Percentiles rank a stretch among this genome's conserved stretches.
These are phyloP conservation scores for Candida germanica DNA, from an alignment of 805 yeast genomes.

Conservation along the genomic window DNA sequence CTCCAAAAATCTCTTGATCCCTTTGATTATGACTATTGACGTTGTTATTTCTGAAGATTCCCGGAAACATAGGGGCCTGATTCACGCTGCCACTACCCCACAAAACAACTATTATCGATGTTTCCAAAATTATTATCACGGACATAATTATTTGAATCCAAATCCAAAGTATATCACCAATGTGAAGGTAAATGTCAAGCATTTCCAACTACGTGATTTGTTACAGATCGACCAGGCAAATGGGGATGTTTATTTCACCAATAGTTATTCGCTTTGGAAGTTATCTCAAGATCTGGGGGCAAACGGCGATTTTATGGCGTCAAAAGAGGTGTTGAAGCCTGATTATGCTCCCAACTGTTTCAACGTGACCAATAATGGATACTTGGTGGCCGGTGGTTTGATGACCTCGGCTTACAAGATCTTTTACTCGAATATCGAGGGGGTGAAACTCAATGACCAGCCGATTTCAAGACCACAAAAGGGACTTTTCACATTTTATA, in stretches of 20 bases:
- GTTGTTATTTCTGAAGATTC: neutral
- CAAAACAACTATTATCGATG: constrained; percentile 19
- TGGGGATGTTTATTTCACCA: constrained; percentile 55
- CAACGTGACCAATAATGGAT: constrained; percentile 49
- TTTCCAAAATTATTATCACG: constrained; percentile 43
- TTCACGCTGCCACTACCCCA: constrained; percentile 5
- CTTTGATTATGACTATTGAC: constrained; percentile 14
- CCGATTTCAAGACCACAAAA: constrained; percentile 29
- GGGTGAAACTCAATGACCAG: constrained; percentile 8
- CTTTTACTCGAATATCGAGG: constrained; percentile 23
- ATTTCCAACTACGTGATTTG: constrained; percentile 84
- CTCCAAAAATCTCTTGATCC: neutral
- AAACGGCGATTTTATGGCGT: constrained; percentile 7
- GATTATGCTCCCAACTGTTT: constrained; percentile 72
- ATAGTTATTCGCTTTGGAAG: constrained; percentile 48
- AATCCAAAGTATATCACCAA: constrained; percentile 33
- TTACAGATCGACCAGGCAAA: constrained; percentile 45
- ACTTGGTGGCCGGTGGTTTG: constrained; percentile 48
- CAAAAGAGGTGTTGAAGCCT: constrained; percentile 42
- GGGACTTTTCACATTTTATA: constrained; percentile 63
- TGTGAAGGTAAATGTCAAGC: constrained; percentile 35
- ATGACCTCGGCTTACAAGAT: constrained; percentile 38
- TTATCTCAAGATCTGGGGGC: constrained; percentile 31
- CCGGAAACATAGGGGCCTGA: constrained; percentile 4
- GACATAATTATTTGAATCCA: constrained; percentile 34